These are phyloP conservation scores for Wickerhamiella sorbophila DNA, from an alignment of 805 yeast species.

Conservation along the genomic window DNA sequence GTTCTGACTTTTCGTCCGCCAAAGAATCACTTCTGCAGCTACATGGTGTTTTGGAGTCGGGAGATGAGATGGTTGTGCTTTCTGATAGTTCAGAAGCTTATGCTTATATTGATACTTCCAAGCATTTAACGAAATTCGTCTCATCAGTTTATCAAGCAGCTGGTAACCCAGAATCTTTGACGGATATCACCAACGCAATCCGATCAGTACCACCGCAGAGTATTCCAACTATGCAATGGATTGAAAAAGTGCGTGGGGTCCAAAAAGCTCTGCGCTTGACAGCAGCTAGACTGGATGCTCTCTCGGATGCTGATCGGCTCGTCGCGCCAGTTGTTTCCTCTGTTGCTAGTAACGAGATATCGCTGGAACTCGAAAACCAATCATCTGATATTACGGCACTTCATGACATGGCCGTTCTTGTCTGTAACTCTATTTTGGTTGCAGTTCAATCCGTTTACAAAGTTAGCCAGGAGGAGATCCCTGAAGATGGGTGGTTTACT, in stretches of 20 bases:
- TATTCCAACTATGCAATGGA: background rate
- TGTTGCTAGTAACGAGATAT: background rate
- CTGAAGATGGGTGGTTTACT: slow-evolving; percentile 41
- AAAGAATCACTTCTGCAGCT: background rate
- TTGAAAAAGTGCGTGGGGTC: background rate
- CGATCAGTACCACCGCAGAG: background rate
- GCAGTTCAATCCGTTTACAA: slow-evolving; percentile 42
- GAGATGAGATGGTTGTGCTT: background rate
- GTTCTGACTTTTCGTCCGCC: background rate
- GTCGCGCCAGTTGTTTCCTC: background rate
- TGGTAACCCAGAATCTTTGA: background rate
- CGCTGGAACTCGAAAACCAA: background rate
- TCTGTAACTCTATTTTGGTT: slow-evolving; percentile 47
- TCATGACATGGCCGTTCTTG: slow-evolving; percentile 35
- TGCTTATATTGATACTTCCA: background rate
- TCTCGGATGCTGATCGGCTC: background rate
- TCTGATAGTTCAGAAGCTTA: background rate
- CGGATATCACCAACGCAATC: background rate
- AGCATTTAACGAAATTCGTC: background rate
- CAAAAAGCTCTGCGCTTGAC: background rate
- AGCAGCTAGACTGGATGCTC: background rate
- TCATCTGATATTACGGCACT: background rate
- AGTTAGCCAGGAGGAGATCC: slow-evolving; percentile 11
- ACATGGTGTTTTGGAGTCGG: background rate
- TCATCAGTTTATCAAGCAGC: background rate